These are phyloP conservation scores for Aspergillus bridgeri DNA, from an alignment of 495 filamentous ascomycete genomes.

Conservation along the genomic window DNA sequence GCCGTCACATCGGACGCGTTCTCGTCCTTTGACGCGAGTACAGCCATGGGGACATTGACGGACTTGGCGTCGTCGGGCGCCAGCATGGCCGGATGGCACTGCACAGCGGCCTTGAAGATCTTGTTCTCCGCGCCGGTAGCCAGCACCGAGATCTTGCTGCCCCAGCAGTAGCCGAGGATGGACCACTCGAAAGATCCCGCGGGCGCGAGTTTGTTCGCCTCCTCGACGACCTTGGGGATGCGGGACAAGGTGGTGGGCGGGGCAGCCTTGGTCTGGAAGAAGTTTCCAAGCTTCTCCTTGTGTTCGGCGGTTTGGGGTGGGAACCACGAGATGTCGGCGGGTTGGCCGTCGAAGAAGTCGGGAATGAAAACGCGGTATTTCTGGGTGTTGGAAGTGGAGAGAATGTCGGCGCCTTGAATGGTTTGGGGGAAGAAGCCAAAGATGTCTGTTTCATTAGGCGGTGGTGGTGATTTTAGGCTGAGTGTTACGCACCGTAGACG, in stretches of 20 bases:
- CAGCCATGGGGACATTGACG: conserved; percentile 60
- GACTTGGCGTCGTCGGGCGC: conserved; percentile 65
- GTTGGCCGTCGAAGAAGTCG: conserved; percentile 54
- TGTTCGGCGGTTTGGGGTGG: conserved; percentile 82
- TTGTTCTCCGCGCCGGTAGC: conserved; percentile 51
- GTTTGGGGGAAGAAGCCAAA: conserved; percentile 56
- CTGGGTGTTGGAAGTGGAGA: conserved; percentile 43
- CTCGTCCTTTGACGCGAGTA: conserved; percentile 70
- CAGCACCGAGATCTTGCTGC: conserved; percentile 76
- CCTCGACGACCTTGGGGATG: conserved; percentile 58
- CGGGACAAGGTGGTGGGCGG: conserved; percentile 59
- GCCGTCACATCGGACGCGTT: conserved; percentile 61
- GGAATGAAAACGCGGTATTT: conserved; percentile 57
- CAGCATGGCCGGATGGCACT: conserved; percentile 85
- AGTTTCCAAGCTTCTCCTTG: conserved; percentile 66
- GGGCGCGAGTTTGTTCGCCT: conserved; percentile 46
- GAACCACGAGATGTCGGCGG: conserved; percentile 51
- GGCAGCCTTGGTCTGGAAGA: conserved; percentile 69
- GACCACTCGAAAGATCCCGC: conserved; percentile 63
- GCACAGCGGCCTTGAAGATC: conserved; percentile 65
- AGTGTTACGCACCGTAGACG: conserved; percentile 41
- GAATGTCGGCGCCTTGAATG: conserved; percentile 56
- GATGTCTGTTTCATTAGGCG: conserved; percentile 37
- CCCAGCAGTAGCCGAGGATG: conserved; percentile 95
- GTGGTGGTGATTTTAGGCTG: neutral